These are phyloP conservation scores for Curvularia hawaiiensis DNA, from an alignment of 2,329 filamentous ascomycete species.

Conservation along the genomic window DNA sequence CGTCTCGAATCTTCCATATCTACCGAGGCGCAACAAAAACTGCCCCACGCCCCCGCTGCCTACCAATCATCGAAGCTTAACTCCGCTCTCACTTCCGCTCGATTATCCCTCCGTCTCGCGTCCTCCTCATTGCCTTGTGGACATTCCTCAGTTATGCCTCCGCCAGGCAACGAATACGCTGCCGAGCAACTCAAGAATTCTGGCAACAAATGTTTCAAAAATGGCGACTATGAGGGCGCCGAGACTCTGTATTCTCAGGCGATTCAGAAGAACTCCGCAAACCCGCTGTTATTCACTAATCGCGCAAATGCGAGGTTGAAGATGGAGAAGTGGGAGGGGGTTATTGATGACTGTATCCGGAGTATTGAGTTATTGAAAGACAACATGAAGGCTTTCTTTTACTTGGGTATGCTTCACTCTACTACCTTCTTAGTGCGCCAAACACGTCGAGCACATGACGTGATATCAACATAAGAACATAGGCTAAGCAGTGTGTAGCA, in stretches of 20 bases:
- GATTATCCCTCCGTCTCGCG: slow-evolving; percentile 2
- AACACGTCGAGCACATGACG: background rate
- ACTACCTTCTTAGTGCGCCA: background rate
- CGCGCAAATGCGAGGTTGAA: slow-evolving; percentile 82
- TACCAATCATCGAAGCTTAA: slow-evolving; percentile 31
- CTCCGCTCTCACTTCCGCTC: slow-evolving; percentile 28
- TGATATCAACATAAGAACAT: background rate
- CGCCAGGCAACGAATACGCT: slow-evolving; percentile 43
- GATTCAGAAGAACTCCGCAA: slow-evolving; percentile 78
- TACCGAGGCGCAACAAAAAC: slow-evolving; percentile 17
- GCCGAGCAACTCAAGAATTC: slow-evolving; percentile 56
- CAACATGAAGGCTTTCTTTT: slow-evolving; percentile 83
- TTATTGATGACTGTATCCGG: slow-evolving; percentile 75
- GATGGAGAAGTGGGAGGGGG: slow-evolving; percentile 73
- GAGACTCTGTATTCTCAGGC: slow-evolving; percentile 76
- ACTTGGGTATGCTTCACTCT: slow-evolving; percentile 57
- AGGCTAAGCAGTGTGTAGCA: slow-evolving; percentile 50
- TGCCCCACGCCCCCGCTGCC: slow-evolving; percentile 24
- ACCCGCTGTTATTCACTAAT: slow-evolving; percentile 85
- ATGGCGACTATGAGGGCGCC: slow-evolving; percentile 67
- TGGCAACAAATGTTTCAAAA: slow-evolving; percentile 69
- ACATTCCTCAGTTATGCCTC: slow-evolving; percentile 22
- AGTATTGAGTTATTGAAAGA: slow-evolving; percentile 71
- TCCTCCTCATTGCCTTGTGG: slow-evolving; percentile 5
- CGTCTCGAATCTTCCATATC: slow-evolving; percentile 35